Base-by-base conservation (phyloP, 306 rosid genomes). In the Pterocarpus santalinus region DNA sequence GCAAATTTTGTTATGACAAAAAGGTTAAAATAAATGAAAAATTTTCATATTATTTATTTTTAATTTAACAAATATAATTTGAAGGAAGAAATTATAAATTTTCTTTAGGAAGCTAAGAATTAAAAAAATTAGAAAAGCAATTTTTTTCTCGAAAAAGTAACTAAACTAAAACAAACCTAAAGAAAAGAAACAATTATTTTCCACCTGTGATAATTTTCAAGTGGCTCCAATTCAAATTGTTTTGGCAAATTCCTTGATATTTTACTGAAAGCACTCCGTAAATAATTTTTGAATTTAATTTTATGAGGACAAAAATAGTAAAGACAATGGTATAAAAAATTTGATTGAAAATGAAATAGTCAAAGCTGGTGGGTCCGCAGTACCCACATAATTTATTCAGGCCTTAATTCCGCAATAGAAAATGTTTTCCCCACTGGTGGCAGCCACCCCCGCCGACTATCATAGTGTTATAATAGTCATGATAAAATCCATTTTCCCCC, bases 331-430 rank as follows among this genome's bases (percentile, higher is more conserved):
- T 9, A 39, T 0, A 17, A 9, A 64, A 61, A 46, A 53, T 30
- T 32, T 53, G 0, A 52, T 5, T 11, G 68, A 63, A 13, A 33
- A 11, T 49, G 55, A 13, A 4, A 43, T 35, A 72, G 89, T 86
- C 85, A 85, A 85, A 82, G 72, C 60, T 56, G 67, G 73, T 75
- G 35, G 86, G 85, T 55, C 83, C 78, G 28, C 35, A 32, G 14
- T 1, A 73, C 68, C 74, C 81, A 30, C 56, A 74, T 69, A 33
- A 22, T 69, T 79, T 32, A 79, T 68, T 82, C 46, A 67, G 22
- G 3, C 80, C 63, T 76, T 56, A 83, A 72, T 75, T 77, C 15
- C 30, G 68, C 79, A 17, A 77, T 77, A 33, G 58, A 71, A 63
- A 43, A 51, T 80, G 76, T 80, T 70, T 76, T 66, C 32, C 41